Percentiles rank a stretch among this genome's conserved stretches.
phyloP scores from a whole-genome alignment of 345 rosid genomes.

The Pistacia vera region DNA sequence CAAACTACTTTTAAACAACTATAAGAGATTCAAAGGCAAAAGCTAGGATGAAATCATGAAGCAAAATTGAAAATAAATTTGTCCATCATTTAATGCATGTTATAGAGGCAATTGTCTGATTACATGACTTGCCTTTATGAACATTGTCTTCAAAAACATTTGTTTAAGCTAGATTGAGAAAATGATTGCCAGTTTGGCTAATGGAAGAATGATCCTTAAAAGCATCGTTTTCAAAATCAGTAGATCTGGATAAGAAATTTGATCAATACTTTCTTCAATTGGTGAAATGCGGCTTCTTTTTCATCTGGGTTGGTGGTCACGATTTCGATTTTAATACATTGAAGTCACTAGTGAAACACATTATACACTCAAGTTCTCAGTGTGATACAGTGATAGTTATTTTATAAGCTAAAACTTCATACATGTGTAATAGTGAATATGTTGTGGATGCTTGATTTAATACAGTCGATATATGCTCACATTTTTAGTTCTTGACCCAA shows the following conservation, averaged over 20 bases:
- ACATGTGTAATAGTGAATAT: not conserved
- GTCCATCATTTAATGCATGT: not conserved
- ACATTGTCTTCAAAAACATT: not conserved
- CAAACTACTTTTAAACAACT: slow-evolving; percentile 7
- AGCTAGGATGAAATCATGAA: not conserved
- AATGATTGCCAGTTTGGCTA: not conserved
- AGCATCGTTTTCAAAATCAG: not conserved
- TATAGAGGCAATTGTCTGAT: not conserved
- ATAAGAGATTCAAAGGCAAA: slow-evolving; percentile 3
- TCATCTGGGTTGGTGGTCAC: not conserved
- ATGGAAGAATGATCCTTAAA: not conserved
- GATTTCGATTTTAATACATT: not conserved
- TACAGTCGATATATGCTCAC: not conserved
- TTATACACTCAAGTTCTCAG: not conserved
- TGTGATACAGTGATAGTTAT: not conserved
- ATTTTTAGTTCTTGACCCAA: too few relatives aligned
- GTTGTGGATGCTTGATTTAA: not conserved
- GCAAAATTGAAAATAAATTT: not conserved
- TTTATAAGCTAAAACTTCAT: not conserved
- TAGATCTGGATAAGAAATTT: not conserved
- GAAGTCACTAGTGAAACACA: not conserved
- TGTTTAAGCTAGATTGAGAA: not conserved
- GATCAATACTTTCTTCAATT: not conserved
- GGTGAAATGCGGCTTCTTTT: not conserved
- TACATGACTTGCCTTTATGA: slow-evolving; percentile 1